Percentiles rank a stretch among this genome's conserved stretches.
Conservation (phyloP, 345 rosid species). For the Brassica napus region DNA sequence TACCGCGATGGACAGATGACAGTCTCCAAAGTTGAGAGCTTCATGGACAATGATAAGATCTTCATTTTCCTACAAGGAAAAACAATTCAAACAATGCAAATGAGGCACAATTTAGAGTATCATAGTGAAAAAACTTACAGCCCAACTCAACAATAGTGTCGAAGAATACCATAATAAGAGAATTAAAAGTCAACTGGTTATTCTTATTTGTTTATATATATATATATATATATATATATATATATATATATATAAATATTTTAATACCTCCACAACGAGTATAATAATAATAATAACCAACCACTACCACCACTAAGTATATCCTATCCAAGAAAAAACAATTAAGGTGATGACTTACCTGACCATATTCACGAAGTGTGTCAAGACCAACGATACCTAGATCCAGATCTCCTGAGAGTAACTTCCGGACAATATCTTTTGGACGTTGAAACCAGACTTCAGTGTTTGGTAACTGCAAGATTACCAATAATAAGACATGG, state of each 20-base stretch:
- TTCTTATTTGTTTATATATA: too few species aligned
- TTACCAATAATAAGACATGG: neutral
- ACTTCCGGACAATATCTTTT: slow-evolving; percentile 79
- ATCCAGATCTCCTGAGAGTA: slow-evolving; percentile 90
- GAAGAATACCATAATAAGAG: neutral
- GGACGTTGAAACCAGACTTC: slow-evolving; percentile 99
- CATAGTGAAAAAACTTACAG: too few species aligned
- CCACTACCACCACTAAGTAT: neutral
- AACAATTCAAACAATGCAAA: too few species aligned
- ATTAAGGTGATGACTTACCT: slow-evolving; percentile 43
- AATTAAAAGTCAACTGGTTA: neutral
- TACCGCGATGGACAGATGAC: too few species aligned
- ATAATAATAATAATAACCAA: slow-evolving; percentile 7
- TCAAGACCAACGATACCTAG: slow-evolving; percentile 92
- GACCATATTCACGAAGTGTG: slow-evolving; percentile 79
- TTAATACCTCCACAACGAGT: neutral
- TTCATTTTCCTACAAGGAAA: too few species aligned
- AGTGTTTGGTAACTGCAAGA: slow-evolving; percentile 63
- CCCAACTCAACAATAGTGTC: neutral
- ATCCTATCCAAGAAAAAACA: neutral
- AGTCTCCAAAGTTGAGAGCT: too few species aligned
- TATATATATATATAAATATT: too few species aligned
- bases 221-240: too few species aligned
- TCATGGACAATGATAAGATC: too few species aligned
- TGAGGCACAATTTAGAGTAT: too few species aligned